Evolutionary conservation across 129 eudicot genomes (phyloP).

Genomic region (Centella asiatica): DNA sequence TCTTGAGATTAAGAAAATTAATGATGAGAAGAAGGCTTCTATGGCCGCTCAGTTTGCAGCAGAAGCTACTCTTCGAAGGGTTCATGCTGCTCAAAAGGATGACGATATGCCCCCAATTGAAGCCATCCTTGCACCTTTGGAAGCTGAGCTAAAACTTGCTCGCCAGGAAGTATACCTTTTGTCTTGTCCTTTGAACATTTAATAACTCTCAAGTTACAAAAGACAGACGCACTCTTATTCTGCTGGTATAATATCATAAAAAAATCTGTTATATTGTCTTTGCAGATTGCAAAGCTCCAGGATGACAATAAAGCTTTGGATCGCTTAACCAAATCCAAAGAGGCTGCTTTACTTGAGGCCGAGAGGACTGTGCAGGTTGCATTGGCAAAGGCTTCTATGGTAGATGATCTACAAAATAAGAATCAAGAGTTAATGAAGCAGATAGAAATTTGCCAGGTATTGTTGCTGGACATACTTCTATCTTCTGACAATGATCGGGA

Average conservation of each 20-base stretch:
- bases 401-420: constrained; percentile 89
- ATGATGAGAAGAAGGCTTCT: constrained; percentile 92
- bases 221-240: too few relatives aligned
- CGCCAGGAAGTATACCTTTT: constrained; percentile 54
- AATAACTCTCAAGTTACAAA: not conserved
- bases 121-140: constrained; percentile 85
- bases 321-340: constrained; percentile 87
- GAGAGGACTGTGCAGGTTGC: constrained; percentile 94
- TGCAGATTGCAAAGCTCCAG: constrained; percentile 82
- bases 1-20: constrained; percentile 84
- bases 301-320: constrained; percentile 94
- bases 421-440: constrained; percentile 95
- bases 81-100: constrained; percentile 96
- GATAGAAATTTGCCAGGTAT: constrained; percentile 94
- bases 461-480: not conserved
- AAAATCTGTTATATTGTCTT: constrained; percentile 10
- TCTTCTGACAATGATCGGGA: not conserved
- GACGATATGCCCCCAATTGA: constrained; percentile 99
- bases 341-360: constrained; percentile 94
- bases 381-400: constrained; percentile 90
- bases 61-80: constrained; percentile 89
- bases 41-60: constrained; percentile 98
- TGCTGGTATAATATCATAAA: constrained; percentile 12
- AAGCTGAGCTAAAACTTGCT: constrained; percentile 88
- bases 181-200: constrained; percentile 4